phyloP scores from a whole-genome alignment of 2,329 filamentous ascomycete species.

The Passalora sequoiae region DNA sequence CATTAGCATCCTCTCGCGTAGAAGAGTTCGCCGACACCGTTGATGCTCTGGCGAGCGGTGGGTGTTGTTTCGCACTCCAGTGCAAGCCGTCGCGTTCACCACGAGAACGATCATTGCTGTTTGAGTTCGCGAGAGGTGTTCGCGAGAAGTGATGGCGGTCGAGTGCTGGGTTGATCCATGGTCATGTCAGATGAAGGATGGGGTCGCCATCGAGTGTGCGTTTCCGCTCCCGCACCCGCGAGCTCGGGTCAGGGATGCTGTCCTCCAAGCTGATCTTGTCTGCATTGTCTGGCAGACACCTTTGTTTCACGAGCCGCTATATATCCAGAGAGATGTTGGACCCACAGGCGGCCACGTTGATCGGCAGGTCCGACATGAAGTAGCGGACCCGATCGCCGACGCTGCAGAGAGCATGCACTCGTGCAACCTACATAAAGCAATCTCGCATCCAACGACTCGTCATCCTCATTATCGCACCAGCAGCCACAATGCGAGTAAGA shows the following conservation, averaged over 20 bases:
- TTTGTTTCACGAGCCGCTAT: constrained; percentile 2
- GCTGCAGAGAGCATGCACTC: neutral
- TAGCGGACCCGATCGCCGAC: neutral
- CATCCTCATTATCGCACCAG: neutral
- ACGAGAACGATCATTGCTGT: too few species aligned
- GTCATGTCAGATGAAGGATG: too few species aligned
- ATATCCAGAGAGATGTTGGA: neutral
- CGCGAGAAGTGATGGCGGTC: too few species aligned
- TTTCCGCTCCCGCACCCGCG: too few species aligned
- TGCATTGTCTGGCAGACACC: too few species aligned
- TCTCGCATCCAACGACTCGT: too few species aligned
- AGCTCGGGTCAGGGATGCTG: neutral
- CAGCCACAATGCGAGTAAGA: neutral
- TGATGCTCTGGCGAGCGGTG: neutral
- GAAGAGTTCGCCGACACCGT: neutral
- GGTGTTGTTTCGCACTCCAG: neutral
- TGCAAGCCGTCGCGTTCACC: neutral
- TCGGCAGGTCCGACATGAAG: neutral
- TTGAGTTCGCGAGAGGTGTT: neutral
- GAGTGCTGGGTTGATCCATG: neutral
- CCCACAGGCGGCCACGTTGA: neutral
- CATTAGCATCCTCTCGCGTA: neutral
- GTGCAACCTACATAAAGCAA: neutral
- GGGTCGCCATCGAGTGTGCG: too few species aligned
- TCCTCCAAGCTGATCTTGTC: too few species aligned